Evolutionary conservation across 139 green algal genomes (phyloP).

Genomic region (Picochlorum sp.): DNA sequence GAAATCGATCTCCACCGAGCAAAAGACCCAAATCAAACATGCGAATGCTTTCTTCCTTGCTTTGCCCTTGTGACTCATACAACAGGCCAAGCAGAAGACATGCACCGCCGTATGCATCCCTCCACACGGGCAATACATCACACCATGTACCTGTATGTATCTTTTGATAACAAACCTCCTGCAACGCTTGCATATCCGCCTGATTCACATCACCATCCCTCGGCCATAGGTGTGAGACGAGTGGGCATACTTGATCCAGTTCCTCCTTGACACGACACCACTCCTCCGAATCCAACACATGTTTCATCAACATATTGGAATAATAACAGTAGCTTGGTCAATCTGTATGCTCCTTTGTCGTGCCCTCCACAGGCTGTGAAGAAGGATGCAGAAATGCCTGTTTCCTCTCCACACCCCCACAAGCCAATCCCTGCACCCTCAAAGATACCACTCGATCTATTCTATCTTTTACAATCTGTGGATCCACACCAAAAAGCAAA

Average conservation of each 20-base stretch:
- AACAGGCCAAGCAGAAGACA: conserved; percentile 34
- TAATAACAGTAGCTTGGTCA: no score
- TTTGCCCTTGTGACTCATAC: background rate
- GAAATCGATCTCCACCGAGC: background rate
- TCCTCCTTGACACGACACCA: background rate
- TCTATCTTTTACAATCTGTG: background rate
- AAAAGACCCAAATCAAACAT: background rate
- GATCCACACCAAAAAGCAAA: background rate
- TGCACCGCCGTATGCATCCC: conserved; percentile 61
- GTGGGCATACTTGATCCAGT: background rate
- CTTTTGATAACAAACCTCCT: conserved; percentile 58
- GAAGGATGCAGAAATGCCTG: no score
- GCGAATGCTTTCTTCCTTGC: background rate
- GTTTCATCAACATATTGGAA: background rate
- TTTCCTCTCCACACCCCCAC: no score
- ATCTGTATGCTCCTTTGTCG: no score
- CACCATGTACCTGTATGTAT: conserved; percentile 79
- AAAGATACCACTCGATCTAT: no score
- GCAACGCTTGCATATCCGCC: background rate
- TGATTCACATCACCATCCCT: background rate
- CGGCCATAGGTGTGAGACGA: background rate
- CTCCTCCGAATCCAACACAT: background rate
- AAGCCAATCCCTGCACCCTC: background rate
- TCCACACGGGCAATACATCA: conserved; percentile 57
- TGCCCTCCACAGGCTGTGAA: no score